phyloP scores from a whole-genome alignment of 176 grass and related monocot genomes.

The Typha latifolia region DNA sequence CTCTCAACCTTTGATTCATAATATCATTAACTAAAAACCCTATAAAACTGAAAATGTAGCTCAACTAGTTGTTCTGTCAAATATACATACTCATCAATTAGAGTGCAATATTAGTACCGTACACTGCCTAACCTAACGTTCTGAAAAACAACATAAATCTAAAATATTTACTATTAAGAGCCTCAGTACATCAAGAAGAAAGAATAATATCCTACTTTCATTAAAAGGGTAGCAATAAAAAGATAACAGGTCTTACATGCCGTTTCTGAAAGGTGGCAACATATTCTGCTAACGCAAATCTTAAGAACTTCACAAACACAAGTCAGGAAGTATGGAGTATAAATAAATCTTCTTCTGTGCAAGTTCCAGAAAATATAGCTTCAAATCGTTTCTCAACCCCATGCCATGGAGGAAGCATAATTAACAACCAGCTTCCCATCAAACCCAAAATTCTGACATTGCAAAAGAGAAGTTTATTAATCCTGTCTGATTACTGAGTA shows the following conservation, averaged over 20 bases:
- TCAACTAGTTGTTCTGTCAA: background rate
- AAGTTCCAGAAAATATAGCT: background rate
- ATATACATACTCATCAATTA: background rate
- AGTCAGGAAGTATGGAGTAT: background rate
- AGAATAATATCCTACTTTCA: background rate
- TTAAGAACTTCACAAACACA: background rate
- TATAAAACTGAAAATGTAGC: background rate
- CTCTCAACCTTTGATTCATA: background rate
- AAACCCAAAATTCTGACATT: conserved; percentile 68
- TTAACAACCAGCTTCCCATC: conserved; percentile 84
- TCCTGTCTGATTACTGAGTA: background rate
- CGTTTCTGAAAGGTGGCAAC: background rate
- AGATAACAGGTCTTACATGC: background rate
- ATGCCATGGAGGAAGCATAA: conserved; percentile 75
- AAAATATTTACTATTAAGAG: background rate
- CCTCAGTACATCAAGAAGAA: background rate
- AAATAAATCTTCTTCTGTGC: background rate
- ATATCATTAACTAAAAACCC: background rate
- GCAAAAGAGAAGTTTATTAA: conserved; percentile 7
- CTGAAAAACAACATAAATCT: background rate
- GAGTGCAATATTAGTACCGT: background rate
- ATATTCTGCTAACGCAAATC: background rate
- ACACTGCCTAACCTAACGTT: background rate
- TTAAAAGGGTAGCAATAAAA: background rate
- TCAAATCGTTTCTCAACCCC: conserved; percentile 30